phyloP scores from a whole-genome alignment of 768 basidiomycete species.

The Mycena metata region DNA sequence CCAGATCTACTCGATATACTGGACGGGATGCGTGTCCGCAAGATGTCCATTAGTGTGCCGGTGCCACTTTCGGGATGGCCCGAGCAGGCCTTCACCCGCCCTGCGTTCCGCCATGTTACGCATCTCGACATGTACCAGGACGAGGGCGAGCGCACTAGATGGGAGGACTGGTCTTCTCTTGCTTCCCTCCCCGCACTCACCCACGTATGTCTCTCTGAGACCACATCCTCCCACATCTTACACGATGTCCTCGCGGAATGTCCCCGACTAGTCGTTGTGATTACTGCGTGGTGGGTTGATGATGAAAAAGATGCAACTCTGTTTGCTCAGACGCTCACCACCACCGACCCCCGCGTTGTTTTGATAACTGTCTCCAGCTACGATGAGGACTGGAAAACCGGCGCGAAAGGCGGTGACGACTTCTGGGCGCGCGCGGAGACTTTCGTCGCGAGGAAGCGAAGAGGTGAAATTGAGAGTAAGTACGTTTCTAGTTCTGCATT shows the following conservation, averaged over 20 bases:
- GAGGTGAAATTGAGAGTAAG: slow-evolving; percentile 11
- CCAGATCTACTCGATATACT: neutral
- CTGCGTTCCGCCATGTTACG: neutral
- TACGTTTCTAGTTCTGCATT: too few species aligned
- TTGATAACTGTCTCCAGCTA: neutral
- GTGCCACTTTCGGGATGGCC: neutral
- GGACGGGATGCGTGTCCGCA: slow-evolving; percentile 2
- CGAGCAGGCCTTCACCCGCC: neutral
- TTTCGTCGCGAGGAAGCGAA: slow-evolving; percentile 5
- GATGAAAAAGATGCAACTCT: neutral
- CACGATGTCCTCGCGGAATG: neutral
- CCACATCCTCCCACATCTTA: neutral
- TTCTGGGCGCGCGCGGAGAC: slow-evolving; percentile 7
- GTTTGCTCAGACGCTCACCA: neutral
- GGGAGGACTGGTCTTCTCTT: slow-evolving; percentile 4
- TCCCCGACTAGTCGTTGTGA: neutral
- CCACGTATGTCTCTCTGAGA: neutral
- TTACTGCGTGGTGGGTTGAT: neutral
- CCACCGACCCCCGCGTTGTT: slow-evolving; percentile 10
- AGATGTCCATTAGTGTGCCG: neutral
- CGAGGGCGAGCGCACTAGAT: neutral
- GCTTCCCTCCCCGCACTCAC: neutral
- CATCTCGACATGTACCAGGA: neutral
- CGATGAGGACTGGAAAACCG: neutral
- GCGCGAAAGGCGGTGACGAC: neutral